phyloP scores from a whole-genome alignment of 768 basidiomycete species.

The Porphyrellus cyaneotinctus region DNA sequence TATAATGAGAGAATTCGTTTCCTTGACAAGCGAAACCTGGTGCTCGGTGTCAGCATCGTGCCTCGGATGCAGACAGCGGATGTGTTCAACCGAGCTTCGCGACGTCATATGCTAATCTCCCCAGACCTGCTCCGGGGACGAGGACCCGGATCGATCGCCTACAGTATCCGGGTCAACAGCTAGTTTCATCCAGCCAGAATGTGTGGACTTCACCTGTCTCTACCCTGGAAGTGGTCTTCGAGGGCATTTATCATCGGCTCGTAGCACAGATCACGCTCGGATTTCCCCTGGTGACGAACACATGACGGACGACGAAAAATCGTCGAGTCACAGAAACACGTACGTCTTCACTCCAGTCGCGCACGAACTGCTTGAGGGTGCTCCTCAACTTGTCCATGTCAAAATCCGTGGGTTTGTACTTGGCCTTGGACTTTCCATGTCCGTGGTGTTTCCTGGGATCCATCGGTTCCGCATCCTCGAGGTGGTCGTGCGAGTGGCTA shows the following conservation, averaged over 20 bases:
- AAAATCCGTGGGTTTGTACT: conserved; percentile 55
- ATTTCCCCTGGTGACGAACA: background rate
- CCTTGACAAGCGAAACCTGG: conserved; percentile 59
- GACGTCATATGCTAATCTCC: conserved; percentile 79
- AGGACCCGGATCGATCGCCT: conserved; percentile 66
- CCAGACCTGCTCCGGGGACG: conserved; percentile 88
- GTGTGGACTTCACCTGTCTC: conserved; percentile 42
- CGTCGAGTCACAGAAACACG: conserved; percentile 3
- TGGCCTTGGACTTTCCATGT: conserved; percentile 15
- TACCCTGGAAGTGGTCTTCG: conserved; percentile 50
- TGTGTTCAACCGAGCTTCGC: conserved; percentile 61
- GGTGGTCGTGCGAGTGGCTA: conserved; percentile 32
- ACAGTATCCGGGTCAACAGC: conserved; percentile 1
- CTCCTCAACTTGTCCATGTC: conserved; percentile 91
- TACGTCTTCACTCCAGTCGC: conserved; percentile 90
- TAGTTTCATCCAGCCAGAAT: background rate
- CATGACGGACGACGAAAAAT: background rate
- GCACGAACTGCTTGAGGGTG: conserved; percentile 87
- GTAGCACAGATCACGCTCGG: too few species aligned
- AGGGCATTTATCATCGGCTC: conserved; percentile 77
- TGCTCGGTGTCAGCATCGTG: background rate
- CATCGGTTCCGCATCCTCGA: conserved; percentile 1
- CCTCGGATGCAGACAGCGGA: background rate
- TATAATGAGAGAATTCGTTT: conserved; percentile 95
- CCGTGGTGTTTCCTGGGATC: conserved; percentile 12